Base-by-base conservation (phyloP, 192 early-diverging fungal genomes). In the Coemansia asiatica region DNA sequence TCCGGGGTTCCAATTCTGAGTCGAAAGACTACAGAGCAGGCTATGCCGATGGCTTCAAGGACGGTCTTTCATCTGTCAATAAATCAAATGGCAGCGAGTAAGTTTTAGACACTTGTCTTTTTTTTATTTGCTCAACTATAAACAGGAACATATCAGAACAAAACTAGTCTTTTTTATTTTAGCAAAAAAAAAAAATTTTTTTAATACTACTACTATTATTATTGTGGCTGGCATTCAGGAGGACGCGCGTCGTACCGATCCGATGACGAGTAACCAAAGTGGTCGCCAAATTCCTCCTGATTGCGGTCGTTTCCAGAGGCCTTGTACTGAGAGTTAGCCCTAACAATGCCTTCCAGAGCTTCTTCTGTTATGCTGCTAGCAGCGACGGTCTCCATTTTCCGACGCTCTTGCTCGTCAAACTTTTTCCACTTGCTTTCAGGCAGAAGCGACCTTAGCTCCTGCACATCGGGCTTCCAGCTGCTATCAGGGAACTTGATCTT, bases 401-500 rank as follows among this genome's bases (percentile, higher is more conserved):
- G 4, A 4, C 10, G 26, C 4, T 29, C 33, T n/a, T 57, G 26
- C 13, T 29, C 28, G 16, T 29, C 56, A 57, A 36, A 57, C 29
- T 4, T 28, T 25, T 53, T 53, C 46, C 68, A 48, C 19, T 27
- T 38, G 31, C 63, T 67, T 7, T 28, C 44, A 2, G 71, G 74
- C 49, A 76, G 33, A 13, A 74, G 40, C 12, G 48, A 22, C 16
- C 35, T 48, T 47, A 71, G 71, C 28, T 63, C 68, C 19, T 36
- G 19, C 12, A 66, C 49, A 71, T 60, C 19, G 33, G 78, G 72
- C 27, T 19, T 60, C 78, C 78, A 81, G 0, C 46, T 50, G 22
- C 55, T 40, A 19, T 74, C 78, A 16, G 97, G 97, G 83, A 99
- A 97, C 71, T 86, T 87, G 48, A 99, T 86, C 54, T 90, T 87